Conservation (phyloP, 2,329 filamentous ascomycete genomes). For the Pseudovirgaria hyperparasitica region DNA sequence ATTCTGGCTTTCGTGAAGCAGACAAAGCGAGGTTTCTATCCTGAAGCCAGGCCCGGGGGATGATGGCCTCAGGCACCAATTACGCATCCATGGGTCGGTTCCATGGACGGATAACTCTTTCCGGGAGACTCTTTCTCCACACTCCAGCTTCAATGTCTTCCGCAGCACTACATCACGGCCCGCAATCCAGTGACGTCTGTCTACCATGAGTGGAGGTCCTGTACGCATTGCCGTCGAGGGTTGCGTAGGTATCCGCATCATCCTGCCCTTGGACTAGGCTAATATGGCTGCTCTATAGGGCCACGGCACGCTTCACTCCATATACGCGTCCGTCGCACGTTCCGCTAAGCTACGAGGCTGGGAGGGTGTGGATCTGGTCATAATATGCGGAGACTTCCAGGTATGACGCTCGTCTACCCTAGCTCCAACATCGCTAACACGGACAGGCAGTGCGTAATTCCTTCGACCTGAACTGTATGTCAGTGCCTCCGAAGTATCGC, state of each 20-base stretch:
- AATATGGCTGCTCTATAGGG: slow-evolving; percentile 42
- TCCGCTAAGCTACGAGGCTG: slow-evolving; percentile 61
- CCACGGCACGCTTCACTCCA: slow-evolving; percentile 82
- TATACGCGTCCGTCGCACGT: slow-evolving; percentile 66
- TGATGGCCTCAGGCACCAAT: no score
- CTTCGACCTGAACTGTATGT: slow-evolving; percentile 75
- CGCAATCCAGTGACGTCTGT: slow-evolving; percentile 1
- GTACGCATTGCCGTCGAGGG: slow-evolving; percentile 78
- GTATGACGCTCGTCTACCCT: slow-evolving; percentile 26
- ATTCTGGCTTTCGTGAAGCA: no score
- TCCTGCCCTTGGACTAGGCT: background rate
- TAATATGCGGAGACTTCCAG: slow-evolving; percentile 95
- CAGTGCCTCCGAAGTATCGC: slow-evolving; percentile 79
- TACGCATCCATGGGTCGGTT: no score
- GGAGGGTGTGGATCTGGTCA: slow-evolving; percentile 74
- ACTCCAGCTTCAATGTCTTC: no score
- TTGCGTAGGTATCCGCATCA: slow-evolving; percentile 46
- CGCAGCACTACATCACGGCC: background rate
- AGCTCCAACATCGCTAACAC: slow-evolving; percentile 10
- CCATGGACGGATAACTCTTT: no score
- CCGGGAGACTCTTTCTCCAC: no score
- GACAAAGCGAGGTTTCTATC: no score
- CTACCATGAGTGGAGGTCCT: no score
- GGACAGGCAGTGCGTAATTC: slow-evolving; percentile 72
- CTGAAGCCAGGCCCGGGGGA: no score